A percentile compares a stretch with the other conserved stretches of the same genome.
Conservation (phyloP, 2,329 filamentous ascomycete genomes). For the Coniochaeta sp. region DNA sequence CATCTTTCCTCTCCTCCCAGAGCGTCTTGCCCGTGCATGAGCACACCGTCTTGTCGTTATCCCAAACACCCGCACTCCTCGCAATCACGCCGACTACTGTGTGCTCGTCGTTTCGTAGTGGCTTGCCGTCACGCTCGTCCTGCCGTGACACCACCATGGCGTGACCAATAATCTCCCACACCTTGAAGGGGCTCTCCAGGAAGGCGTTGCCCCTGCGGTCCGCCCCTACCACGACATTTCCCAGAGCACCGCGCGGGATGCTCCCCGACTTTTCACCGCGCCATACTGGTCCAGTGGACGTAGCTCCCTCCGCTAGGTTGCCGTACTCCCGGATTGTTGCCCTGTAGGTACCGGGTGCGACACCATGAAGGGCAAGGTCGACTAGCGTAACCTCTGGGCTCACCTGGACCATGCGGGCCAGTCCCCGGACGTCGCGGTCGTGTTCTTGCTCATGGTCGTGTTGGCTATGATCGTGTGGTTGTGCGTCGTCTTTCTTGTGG, state of each 20-base stretch:
- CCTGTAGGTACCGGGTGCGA: conserved; percentile 73
- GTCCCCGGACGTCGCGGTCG: conserved; percentile 63
- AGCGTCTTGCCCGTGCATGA: conserved; percentile 97
- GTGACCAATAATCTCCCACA: conserved; percentile 95
- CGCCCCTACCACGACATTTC: conserved; percentile 66
- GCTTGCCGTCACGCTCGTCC: conserved; percentile 47
- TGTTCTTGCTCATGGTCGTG: conserved; percentile 18
- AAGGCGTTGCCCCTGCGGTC: conserved; percentile 75
- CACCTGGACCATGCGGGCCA: conserved; percentile 92
- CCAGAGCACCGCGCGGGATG: conserved; percentile 60
- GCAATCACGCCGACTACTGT: conserved; percentile 92
- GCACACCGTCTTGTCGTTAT: conserved; percentile 97
- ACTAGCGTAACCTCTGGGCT: conserved; percentile 70
- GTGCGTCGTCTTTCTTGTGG: neutral
- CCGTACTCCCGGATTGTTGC: conserved; percentile 82
- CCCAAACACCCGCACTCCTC: conserved; percentile 94
- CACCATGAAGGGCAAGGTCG: conserved; percentile 79
- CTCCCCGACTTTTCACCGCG: conserved; percentile 27
- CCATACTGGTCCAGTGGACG: conserved; percentile 81
- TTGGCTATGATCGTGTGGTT: conserved; percentile 45
- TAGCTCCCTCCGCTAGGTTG: conserved; percentile 77
- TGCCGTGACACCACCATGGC: conserved; percentile 77
- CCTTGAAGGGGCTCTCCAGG: conserved; percentile 71
- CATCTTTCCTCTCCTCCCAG: conserved; percentile 93
- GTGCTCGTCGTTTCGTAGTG: conserved; percentile 68